phyloP scores from a whole-genome alignment of 1,284 basidiomycete genomes.

The Tetrapyrgos nigripes region DNA sequence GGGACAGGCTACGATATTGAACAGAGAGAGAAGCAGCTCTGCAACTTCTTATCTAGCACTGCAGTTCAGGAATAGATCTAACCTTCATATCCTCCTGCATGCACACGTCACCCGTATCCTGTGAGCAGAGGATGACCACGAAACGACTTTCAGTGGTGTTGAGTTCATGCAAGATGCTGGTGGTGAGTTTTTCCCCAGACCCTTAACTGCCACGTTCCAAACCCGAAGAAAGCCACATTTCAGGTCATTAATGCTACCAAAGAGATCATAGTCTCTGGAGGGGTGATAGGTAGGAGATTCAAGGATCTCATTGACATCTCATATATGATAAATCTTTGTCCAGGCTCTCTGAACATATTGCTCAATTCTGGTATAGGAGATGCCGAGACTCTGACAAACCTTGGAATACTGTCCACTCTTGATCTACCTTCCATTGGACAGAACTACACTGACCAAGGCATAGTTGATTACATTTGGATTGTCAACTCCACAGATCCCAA shows the following conservation, averaged over 20 bases:
- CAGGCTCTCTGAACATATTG: conserved; percentile 33
- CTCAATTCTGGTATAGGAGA: conserved; percentile 43
- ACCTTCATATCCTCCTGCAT: conserved; percentile 40
- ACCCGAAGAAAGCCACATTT: conserved; percentile 10
- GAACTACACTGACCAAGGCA: conserved; percentile 43
- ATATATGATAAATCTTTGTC: conserved; percentile 34
- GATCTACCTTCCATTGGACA: too few relatives aligned
- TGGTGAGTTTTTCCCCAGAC: too few relatives aligned
- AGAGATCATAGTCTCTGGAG: too few relatives aligned
- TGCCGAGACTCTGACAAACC: too few relatives aligned
- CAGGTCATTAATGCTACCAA: conserved; percentile 17
- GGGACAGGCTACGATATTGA: too few relatives aligned
- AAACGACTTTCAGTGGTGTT: conserved; percentile 7
- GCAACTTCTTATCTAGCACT: conserved; percentile 42
- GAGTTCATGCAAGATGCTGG: conserved; percentile 19
- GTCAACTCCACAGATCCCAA: conserved; percentile 30
- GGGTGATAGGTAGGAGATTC: too few relatives aligned
- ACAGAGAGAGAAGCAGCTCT: too few relatives aligned
- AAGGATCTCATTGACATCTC: too few relatives aligned
- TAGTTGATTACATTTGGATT: conserved; percentile 25
- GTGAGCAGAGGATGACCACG: not conserved
- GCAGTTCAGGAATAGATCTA: conserved; percentile 36
- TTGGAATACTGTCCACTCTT: too few relatives aligned
- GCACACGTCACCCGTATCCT: conserved; percentile 21
- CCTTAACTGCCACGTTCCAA: too few relatives aligned